These are phyloP conservation scores for Hippophae gyantsensis DNA, from an alignment of 306 rosid species.

Conservation along the genomic window DNA sequence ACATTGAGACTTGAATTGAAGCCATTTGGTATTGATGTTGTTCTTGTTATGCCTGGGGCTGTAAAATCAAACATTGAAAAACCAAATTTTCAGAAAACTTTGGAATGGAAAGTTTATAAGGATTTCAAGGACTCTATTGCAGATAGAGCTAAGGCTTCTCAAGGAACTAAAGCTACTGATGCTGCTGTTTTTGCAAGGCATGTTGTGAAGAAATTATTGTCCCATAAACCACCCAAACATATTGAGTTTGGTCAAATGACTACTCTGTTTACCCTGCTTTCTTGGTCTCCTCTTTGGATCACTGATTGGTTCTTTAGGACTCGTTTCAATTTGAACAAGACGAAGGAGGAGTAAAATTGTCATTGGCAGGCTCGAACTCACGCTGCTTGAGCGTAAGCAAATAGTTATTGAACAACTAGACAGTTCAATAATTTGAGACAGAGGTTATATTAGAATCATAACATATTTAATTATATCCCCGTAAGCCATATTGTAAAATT, in stretches of 20 bases:
- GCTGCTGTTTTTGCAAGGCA: conserved; percentile 54
- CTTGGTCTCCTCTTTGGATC: conserved; percentile 69
- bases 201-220: conserved; percentile 46
- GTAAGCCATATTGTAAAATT: too few relatives aligned
- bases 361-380: too few relatives aligned
- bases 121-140: conserved; percentile 47
- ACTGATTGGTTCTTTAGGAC: conserved; percentile 53
- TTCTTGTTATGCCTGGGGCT: conserved; percentile 64
- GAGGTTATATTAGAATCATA: too few relatives aligned
- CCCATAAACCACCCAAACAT: conserved; percentile 48
- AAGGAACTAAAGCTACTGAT: conserved; percentile 50
- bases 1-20: conserved; percentile 49
- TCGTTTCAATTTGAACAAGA: conserved; percentile 53
- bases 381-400: too few relatives aligned
- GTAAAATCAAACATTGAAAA: conserved; percentile 60
- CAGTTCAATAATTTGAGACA: too few relatives aligned
- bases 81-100: conserved; percentile 35
- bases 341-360: not conserved
- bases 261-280: conserved; percentile 47
- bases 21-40: conserved; percentile 69
- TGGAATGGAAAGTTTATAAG: conserved; percentile 58
- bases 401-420: too few relatives aligned
- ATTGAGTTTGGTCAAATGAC: conserved; percentile 72
- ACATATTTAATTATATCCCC: too few relatives aligned
- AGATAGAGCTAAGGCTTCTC: conserved; percentile 71